Conservation (phyloP, 2,329 filamentous ascomycete species). For the Aspergillus fischeri region DNA sequence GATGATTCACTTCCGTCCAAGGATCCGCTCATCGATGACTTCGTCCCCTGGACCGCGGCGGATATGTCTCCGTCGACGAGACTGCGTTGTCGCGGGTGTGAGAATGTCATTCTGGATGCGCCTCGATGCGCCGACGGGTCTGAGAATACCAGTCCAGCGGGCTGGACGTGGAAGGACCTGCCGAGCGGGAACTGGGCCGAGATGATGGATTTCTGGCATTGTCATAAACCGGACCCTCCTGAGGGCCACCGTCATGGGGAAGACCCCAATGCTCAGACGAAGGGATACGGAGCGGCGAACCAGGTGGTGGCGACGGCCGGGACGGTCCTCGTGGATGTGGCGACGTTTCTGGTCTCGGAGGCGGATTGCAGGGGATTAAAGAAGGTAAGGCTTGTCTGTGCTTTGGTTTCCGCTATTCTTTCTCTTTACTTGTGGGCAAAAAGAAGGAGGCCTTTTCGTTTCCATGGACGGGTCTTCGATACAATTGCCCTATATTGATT, state of each 20-base stretch:
- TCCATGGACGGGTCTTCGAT: conserved; percentile 53
- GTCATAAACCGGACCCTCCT: conserved; percentile 73
- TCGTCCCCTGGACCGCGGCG: conserved; percentile 37
- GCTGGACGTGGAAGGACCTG: conserved; percentile 77
- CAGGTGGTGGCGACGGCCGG: conserved; percentile 62
- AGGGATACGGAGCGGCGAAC: conserved; percentile 81
- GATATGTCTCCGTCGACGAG: conserved; percentile 31
- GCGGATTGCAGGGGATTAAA: conserved; percentile 56
- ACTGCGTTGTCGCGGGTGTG: conserved; percentile 39
- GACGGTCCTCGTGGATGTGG: conserved; percentile 75
- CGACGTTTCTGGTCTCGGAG: conserved; percentile 67
- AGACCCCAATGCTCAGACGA: conserved; percentile 50
- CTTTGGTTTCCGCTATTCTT: neutral
- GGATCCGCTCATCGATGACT: conserved; percentile 28
- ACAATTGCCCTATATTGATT: conserved; percentile 54
- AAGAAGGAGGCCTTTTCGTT: conserved; percentile 54
- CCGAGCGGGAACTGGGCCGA: conserved; percentile 98
- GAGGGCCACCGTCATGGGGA: conserved; percentile 43
- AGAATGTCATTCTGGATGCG: conserved; percentile 24
- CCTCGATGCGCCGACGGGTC: neutral
- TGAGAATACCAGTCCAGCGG: conserved; percentile 8
- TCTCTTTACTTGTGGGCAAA: conserved; percentile 38
- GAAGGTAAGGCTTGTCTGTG: conserved; percentile 28
- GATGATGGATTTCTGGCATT: conserved; percentile 99
- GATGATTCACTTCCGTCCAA: conserved; percentile 11